phyloP scores from a whole-genome alignment of 345 rosid genomes.

The Acer negundo region DNA sequence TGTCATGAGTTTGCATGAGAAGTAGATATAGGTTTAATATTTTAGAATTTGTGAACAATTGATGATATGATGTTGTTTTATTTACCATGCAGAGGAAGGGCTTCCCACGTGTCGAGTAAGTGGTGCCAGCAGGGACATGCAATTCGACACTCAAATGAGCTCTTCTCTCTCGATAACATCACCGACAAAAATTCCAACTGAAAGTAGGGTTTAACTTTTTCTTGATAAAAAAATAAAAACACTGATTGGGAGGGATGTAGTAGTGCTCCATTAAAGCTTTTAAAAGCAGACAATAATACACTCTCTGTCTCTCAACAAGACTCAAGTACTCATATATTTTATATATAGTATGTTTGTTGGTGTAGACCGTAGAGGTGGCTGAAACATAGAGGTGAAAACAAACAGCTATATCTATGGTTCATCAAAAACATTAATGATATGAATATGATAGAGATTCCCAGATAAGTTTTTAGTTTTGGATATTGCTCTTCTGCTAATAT shows the following conservation, averaged over 20 bases:
- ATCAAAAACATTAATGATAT: no score
- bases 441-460: slow-evolving; percentile 2
- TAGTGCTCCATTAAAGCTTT: slow-evolving; percentile 17
- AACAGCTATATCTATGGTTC: background rate
- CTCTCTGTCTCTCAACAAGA: background rate
- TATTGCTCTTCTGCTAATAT: background rate
- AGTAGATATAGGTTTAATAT: no score
- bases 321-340: background rate
- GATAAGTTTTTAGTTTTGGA: no score
- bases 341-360: background rate
- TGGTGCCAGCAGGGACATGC: background rate
- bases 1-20: background rate
- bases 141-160: slow-evolving; percentile 6
- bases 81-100: background rate
- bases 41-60: no score
- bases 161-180: background rate
- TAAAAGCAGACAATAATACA: background rate
- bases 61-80: background rate
- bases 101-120: background rate
- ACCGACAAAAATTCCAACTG: slow-evolving; percentile 1
- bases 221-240: background rate
- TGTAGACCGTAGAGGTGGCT: background rate
- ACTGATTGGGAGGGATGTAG: background rate
- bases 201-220: background rate
- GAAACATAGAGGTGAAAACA: background rate